phyloP scores from a whole-genome alignment of 768 basidiomycete genomes.

The Hemileccinum impolitum region DNA sequence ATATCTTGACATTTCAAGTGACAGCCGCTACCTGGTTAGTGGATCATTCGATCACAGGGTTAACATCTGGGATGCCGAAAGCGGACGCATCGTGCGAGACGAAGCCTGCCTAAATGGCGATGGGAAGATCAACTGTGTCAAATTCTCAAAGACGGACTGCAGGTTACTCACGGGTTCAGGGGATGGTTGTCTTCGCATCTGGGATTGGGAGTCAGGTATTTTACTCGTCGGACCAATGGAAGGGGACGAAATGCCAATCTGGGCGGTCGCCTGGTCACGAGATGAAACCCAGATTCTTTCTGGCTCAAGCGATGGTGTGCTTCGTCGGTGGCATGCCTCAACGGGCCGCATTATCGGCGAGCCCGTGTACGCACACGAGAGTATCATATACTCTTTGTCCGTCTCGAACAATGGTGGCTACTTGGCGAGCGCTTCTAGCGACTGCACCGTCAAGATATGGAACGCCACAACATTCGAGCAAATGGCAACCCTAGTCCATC shows the following conservation, averaged over 20 bases:
- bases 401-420: constrained; percentile 27
- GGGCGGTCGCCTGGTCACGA: constrained; percentile 31
- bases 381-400: constrained; percentile 27
- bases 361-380: constrained; percentile 20
- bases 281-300: constrained; percentile 28
- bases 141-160: constrained; percentile 22
- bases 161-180: constrained; percentile 29
- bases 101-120: constrained; percentile 22
- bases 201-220: constrained; percentile 25
- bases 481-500: constrained; percentile 21
- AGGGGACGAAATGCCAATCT: constrained; percentile 21
- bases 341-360: constrained; percentile 22
- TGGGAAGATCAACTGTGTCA: constrained; percentile 27
- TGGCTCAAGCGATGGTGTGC: constrained; percentile 20
- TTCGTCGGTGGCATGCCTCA: constrained; percentile 24
- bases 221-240: constrained; percentile 27
- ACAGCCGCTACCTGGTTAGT: constrained; percentile 28
- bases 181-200: constrained; percentile 28
- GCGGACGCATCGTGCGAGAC: constrained; percentile 22
- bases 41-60: constrained; percentile 32
- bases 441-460: constrained; percentile 30
- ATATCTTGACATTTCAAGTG: constrained; percentile 26
- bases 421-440: constrained; percentile 29
- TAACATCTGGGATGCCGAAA: constrained; percentile 30
- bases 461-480: constrained; percentile 25